Conservation (phyloP, 805 yeast genomes). For the Cyberlindnera meyerae region DNA sequence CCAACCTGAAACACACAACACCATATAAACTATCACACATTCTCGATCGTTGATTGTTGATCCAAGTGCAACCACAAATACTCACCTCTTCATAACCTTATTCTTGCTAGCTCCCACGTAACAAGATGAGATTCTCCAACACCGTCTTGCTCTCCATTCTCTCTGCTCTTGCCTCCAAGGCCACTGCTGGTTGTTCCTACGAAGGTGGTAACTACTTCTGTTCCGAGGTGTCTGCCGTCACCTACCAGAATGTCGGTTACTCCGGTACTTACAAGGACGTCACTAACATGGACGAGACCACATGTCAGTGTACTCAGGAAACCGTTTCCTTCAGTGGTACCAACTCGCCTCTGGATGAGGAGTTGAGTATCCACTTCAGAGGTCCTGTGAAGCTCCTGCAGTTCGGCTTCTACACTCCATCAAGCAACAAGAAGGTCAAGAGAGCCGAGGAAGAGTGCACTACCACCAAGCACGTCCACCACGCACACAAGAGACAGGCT, state of each 20-base stretch:
- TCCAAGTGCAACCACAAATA: too few species aligned
- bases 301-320: slow-evolving; percentile 67
- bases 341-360: slow-evolving; percentile 79
- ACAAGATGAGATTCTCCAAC: slow-evolving; percentile 21
- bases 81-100: not conserved
- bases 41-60: too few species aligned
- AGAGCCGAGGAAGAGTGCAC: slow-evolving; percentile 33
- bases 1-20: too few species aligned
- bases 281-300: slow-evolving; percentile 64
- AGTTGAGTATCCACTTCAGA: slow-evolving; percentile 83
- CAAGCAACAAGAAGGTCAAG: slow-evolving; percentile 33
- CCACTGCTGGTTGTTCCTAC: slow-evolving; percentile 35
- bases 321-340: slow-evolving; percentile 60
- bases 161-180: slow-evolving; percentile 17
- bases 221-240: slow-evolving; percentile 58
- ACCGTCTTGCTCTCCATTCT: slow-evolving; percentile 21
- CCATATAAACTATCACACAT: too few species aligned
- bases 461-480: slow-evolving; percentile 37
- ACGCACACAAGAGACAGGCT: slow-evolving; percentile 51
- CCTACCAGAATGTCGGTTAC: slow-evolving; percentile 71
- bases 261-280: slow-evolving; percentile 82
- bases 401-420: slow-evolving; percentile 86
- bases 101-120: not conserved
- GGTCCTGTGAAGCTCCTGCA: slow-evolving; percentile 78
- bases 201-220: slow-evolving; percentile 84